Evolutionary conservation across 2,329 filamentous ascomycete species (phyloP), one percentile per base, ranked within the genome.

Genomic region (Penicillium sp.): DNA sequence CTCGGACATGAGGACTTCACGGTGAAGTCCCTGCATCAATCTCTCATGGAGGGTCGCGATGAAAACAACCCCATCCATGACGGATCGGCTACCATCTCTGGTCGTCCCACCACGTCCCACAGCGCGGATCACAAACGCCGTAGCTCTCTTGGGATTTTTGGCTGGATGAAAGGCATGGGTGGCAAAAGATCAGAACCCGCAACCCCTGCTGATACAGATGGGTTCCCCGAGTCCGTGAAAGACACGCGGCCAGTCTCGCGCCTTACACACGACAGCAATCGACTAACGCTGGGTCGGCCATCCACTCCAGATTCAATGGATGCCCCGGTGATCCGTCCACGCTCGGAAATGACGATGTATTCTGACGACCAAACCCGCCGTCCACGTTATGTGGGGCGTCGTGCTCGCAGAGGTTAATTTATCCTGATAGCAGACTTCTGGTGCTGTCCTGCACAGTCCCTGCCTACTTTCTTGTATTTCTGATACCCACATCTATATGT

Each of bases 151-250:
- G 65, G 71, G 1, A 66, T 76, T 23, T 68, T 75, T 34, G 67
- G 71, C n/a, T 76, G 74, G 74, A 72, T 76, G 63, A 76, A 75
- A 56, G 63, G 68, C 2, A 60, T 64, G 31, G 59, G 62, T 36
- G 61, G 63, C 1, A 64, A 68, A 34, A 64, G 63, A 16, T 64
- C 61, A 8, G 62, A 62, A 19, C 53, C 56, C 3, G 33, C 45
- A 18, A 29, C 34, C 9, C 48, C 55, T 14, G 31, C 36, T 10
- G 49, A 44, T 5, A 18, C 26, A 1, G 62, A 64, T 1, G 51
- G 52, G 18, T 42, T 40, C 21, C 37, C 42, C 8, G 53, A 56
- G 14, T 18, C 11, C 7, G 47, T 45, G 9, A 57, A 55, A 19
- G 63, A 64, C 26, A 46, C 58, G 1, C 62, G 56, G 11, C 19